Conservation (phyloP, 805 yeast genomes). For the Sugiyamaella floridensis region DNA sequence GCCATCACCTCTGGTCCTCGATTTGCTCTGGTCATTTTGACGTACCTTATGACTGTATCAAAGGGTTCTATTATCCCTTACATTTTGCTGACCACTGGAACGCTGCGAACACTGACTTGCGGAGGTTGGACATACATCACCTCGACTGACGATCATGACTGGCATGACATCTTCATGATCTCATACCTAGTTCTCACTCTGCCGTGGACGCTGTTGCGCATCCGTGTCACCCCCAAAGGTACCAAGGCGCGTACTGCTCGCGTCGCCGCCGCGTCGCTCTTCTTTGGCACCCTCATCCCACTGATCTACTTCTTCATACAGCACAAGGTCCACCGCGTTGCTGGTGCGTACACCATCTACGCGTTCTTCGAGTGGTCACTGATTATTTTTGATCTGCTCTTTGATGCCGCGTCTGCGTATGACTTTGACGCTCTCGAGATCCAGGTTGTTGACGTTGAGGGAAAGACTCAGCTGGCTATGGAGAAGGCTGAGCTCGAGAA, state of each 20-base stretch:
- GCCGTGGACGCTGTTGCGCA: slow-evolving; percentile 78
- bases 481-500: slow-evolving; percentile 7
- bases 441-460: slow-evolving; percentile 26
- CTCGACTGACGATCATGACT: slow-evolving; percentile 93
- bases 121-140: slow-evolving; percentile 99
- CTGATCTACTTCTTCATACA: slow-evolving; percentile 83
- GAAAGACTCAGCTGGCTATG: slow-evolving; percentile 19
- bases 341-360: slow-evolving; percentile 95
- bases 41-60: slow-evolving; percentile 35
- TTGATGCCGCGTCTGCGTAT: slow-evolving; percentile 69
- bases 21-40: slow-evolving; percentile 53
- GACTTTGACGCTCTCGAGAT: slow-evolving; percentile 66
- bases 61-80: slow-evolving; percentile 34
- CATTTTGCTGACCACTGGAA: slow-evolving; percentile 45
- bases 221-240: slow-evolving; percentile 44
- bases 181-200: slow-evolving; percentile 78
- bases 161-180: slow-evolving; percentile 95
- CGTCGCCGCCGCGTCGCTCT: slow-evolving; percentile 46
- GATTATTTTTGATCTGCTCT: slow-evolving; percentile 73
- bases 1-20: slow-evolving; percentile 94
- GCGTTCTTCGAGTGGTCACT: slow-evolving; percentile 94
- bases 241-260: slow-evolving; percentile 42
- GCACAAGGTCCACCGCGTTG: slow-evolving; percentile 76
- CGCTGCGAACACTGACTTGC: slow-evolving; percentile 85
- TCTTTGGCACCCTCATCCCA: slow-evolving; percentile 72